Evolutionary conservation across 148 eudicot genomes (phyloP).

Genomic region (Spergularia bocconei): DNA sequence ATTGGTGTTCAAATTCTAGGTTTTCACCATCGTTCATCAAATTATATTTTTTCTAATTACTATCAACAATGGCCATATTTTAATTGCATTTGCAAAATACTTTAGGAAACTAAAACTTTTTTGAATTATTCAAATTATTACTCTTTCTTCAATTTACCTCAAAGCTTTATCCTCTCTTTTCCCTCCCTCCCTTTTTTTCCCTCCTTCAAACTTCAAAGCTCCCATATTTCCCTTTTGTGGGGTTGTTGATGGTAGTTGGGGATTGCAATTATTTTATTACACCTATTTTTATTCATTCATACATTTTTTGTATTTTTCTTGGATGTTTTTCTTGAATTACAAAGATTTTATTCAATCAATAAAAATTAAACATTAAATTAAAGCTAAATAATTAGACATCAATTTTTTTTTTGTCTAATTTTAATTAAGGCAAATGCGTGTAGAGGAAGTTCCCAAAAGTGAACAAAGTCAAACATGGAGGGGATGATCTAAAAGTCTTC

Average conservation of each 20-base stretch:
- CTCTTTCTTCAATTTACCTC: background rate
- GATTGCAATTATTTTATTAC: background rate
- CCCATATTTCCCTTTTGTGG: slow-evolving; percentile 19
- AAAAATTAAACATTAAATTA: background rate
- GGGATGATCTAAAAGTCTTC: slow-evolving; percentile 19
- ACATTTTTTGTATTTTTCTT: background rate
- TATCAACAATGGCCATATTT: background rate
- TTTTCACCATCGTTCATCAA: background rate
- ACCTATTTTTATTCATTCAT: background rate
- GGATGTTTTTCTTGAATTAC: background rate
- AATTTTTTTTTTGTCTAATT: background rate
- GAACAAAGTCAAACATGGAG: slow-evolving; percentile 34
- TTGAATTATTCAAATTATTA: background rate
- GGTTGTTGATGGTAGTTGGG: slow-evolving; percentile 41
- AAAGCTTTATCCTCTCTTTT: background rate
- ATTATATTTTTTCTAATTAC: background rate
- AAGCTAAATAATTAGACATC: slow-evolving; percentile 6
- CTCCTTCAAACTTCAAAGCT: background rate
- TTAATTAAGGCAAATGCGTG: slow-evolving; percentile 20
- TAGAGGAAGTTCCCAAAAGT: background rate
- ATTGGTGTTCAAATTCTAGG: background rate
- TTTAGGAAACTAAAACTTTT: background rate
- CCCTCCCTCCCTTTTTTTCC: background rate
- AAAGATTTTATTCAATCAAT: background rate
- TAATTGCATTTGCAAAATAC: background rate